phyloP scores from a whole-genome alignment of 2,329 filamentous ascomycete species.

The Rhynchosporium agropyri region DNA sequence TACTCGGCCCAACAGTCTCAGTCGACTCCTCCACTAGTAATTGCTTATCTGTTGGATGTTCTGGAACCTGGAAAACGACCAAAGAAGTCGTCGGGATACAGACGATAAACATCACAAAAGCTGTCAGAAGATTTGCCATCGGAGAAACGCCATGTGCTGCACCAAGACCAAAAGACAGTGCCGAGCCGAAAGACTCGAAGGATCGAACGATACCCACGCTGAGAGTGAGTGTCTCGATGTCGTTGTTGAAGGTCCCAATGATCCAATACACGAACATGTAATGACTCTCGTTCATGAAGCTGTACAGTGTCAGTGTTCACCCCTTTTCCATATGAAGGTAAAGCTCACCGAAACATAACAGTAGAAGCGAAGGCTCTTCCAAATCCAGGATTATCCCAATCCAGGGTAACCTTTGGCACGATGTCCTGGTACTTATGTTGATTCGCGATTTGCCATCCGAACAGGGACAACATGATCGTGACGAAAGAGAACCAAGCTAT shows the following conservation, averaged over 20 bases:
- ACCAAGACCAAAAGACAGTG: conserved; percentile 52
- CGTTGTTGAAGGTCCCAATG: conserved; percentile 53
- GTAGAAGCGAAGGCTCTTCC: conserved; percentile 60
- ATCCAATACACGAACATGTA: conserved; percentile 70
- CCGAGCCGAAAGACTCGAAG: conserved; percentile 53
- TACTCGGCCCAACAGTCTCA: background rate
- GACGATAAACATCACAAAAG: conserved; percentile 52
- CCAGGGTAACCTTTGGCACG: conserved; percentile 55
- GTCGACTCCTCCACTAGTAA: conserved; percentile 6
- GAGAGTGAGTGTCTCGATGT: conserved; percentile 54
- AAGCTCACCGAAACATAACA: conserved; percentile 48
- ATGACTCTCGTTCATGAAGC: conserved; percentile 59
- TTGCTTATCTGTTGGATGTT: conserved; percentile 22
- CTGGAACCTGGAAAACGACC: conserved; percentile 24
- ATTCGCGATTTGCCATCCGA: conserved; percentile 53
- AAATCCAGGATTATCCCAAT: conserved; percentile 66
- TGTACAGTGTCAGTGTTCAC: background rate
- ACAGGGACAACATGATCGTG: conserved; percentile 57
- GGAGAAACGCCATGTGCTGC: conserved; percentile 48
- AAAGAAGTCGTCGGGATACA: conserved; percentile 25
- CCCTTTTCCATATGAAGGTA: too few relatives aligned
- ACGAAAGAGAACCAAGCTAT: conserved; percentile 64
- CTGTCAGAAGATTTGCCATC: conserved; percentile 52
- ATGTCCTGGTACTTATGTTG: conserved; percentile 50
- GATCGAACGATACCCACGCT: conserved; percentile 52